These are phyloP conservation scores for Fermentozyma sake DNA, from an alignment of 1,139 yeast genomes.

Conservation along the genomic window DNA sequence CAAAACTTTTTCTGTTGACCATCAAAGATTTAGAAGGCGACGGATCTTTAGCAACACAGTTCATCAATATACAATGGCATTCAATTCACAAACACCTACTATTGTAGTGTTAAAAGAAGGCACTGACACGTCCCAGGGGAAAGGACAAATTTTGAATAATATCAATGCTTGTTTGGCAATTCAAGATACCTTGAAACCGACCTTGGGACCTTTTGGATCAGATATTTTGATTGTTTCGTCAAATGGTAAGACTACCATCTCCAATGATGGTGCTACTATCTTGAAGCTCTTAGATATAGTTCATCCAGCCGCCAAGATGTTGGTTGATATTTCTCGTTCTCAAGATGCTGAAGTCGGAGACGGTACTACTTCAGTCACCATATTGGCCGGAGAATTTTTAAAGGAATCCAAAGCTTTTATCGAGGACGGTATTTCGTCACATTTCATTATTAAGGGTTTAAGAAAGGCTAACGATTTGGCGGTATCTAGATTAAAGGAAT, in stretches of 20 bases:
- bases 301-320: slow-evolving; percentile 95
- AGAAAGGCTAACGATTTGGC: slow-evolving; percentile 80
- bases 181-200: slow-evolving; percentile 91
- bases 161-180: slow-evolving; percentile 96
- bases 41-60: not conserved
- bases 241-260: slow-evolving; percentile 85
- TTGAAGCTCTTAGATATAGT: slow-evolving; percentile 88
- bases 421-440: slow-evolving; percentile 94
- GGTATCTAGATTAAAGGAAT: slow-evolving; percentile 63
- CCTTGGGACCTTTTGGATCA: slow-evolving; percentile 95
- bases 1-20: slow-evolving; percentile 3
- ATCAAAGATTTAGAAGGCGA: not conserved
- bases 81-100: slow-evolving; percentile 91
- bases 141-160: slow-evolving; percentile 90
- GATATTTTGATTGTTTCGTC: slow-evolving; percentile 85
- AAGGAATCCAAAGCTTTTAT: slow-evolving; percentile 86
- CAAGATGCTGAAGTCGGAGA: slow-evolving; percentile 99
- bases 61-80: slow-evolving; percentile 54
- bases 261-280: slow-evolving; percentile 98
- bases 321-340: slow-evolving; percentile 91
- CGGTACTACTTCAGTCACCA: slow-evolving; percentile 95
- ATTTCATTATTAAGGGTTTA: slow-evolving; percentile 82
- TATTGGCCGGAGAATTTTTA: slow-evolving; percentile 89
- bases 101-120: slow-evolving; percentile 97
- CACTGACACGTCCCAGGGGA: slow-evolving; percentile 94